phyloP scores from a whole-genome alignment of 1,284 basidiomycete genomes.

The Tranzscheliella williamsii region DNA sequence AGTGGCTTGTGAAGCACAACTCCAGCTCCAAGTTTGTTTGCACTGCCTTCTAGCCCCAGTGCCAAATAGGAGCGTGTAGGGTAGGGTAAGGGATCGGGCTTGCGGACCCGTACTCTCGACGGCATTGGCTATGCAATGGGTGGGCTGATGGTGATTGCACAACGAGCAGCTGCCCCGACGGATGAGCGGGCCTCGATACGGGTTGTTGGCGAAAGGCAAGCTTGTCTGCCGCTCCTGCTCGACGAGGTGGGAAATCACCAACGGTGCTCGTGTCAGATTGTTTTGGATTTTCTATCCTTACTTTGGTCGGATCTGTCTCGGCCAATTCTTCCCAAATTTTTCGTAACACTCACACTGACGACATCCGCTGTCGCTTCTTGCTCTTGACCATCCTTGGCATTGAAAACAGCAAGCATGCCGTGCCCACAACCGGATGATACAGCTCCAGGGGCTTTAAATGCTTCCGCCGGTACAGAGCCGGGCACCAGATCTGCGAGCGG shows the following conservation, averaged over 20 bases:
- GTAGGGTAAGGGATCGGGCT: slow-evolving; percentile 41
- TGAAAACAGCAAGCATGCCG: slow-evolving; percentile 14
- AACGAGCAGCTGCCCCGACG: too few species aligned
- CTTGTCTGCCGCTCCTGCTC: too few species aligned
- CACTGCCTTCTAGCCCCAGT: slow-evolving; percentile 63
- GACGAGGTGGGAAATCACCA: too few species aligned
- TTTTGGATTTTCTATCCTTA: too few species aligned
- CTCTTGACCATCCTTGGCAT: too few species aligned
- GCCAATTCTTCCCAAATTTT: too few species aligned
- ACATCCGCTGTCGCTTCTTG: background rate
- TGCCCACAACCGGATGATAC: slow-evolving; percentile 36
- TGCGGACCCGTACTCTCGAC: slow-evolving; percentile 12
- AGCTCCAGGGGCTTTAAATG: background rate
- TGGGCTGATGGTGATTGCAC: too few species aligned
- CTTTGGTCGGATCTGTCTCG: too few species aligned
- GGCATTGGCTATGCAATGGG: too few species aligned
- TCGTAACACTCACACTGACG: background rate
- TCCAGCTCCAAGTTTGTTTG: slow-evolving; percentile 97
- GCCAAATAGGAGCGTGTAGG: slow-evolving; percentile 48
- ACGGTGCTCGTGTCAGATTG: too few species aligned
- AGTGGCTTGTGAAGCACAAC: slow-evolving; percentile 80
- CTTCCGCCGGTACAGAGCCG: background rate
- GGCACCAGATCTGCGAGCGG: background rate
- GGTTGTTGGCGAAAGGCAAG: too few species aligned
- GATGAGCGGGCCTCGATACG: too few species aligned